Conservation (phyloP, 1,284 basidiomycete genomes). For the Ceratobasidium sp. region DNA sequence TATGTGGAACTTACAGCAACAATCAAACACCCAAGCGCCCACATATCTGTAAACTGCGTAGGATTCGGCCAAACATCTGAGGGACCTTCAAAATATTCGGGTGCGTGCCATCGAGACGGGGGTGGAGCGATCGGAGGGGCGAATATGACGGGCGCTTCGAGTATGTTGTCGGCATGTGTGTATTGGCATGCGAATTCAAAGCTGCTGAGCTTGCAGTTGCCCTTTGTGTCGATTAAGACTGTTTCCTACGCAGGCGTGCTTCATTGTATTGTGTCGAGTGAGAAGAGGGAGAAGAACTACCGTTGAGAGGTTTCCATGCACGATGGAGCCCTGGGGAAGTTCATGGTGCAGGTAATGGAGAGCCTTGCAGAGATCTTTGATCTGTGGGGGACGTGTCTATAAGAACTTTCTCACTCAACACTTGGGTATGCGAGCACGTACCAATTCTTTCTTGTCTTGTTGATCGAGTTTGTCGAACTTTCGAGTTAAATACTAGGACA, state of each 20-base stretch:
- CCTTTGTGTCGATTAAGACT: neutral
- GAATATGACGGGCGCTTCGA: slow-evolving; percentile 21
- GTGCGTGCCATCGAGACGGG: slow-evolving; percentile 38
- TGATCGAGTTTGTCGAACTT: neutral
- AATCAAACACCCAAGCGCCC: slow-evolving; percentile 24
- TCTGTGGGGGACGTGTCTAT: neutral
- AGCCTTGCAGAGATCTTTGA: neutral
- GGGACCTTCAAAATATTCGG: slow-evolving; percentile 15
- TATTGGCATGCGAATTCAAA: slow-evolving; percentile 41
- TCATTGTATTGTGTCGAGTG: neutral
- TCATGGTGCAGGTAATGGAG: slow-evolving; percentile 16
- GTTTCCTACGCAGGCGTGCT: neutral
- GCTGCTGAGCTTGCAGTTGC: slow-evolving; percentile 7
- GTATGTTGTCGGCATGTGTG: slow-evolving; percentile 2
- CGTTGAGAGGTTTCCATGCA: slow-evolving; percentile 30
- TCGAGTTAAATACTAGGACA: slow-evolving; percentile 6
- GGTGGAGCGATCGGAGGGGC: slow-evolving; percentile 8
- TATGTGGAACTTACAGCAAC: slow-evolving; percentile 7
- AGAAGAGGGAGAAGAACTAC: neutral
- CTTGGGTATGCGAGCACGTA: neutral
- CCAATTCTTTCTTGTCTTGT: neutral
- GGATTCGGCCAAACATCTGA: slow-evolving; percentile 7
- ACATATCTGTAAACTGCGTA: slow-evolving; percentile 25
- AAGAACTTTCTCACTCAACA: too few species aligned
- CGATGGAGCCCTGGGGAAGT: slow-evolving; percentile 11